These are phyloP conservation scores for Thraustotheca clavata DNA, from an alignment of 352 stramenopile genomes.

Conservation along the genomic window DNA sequence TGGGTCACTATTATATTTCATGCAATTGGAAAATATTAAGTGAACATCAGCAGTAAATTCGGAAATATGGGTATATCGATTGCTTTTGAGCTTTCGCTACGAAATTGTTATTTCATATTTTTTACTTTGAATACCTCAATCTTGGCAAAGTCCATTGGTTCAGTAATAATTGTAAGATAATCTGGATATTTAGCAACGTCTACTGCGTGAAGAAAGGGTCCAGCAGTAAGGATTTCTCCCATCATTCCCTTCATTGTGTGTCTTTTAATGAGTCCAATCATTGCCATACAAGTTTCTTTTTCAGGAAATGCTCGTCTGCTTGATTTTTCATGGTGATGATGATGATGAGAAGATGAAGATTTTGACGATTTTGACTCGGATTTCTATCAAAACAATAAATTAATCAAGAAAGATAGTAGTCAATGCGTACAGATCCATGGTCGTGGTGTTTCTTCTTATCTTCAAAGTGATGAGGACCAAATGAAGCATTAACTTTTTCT, in stretches of 20 bases:
- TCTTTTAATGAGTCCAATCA: conserved; percentile 55
- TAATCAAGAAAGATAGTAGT: background rate
- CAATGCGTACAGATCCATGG: conserved; percentile 21
- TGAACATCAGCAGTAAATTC: conserved; percentile 81
- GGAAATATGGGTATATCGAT: conserved; percentile 63
- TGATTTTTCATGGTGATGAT: conserved; percentile 20
- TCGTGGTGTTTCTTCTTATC: conserved; percentile 26
- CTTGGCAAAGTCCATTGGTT: conserved; percentile 84
- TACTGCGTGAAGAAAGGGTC: conserved; percentile 73
- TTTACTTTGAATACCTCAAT: conserved; percentile 39
- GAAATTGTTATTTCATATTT: background rate
- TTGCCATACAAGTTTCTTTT: conserved; percentile 54
- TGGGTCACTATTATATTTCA: conserved; percentile 86
- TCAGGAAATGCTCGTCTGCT: conserved; percentile 33
- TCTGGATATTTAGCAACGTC: conserved; percentile 82
- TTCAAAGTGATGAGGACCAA: conserved; percentile 28
- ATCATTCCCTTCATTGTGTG: conserved; percentile 80
- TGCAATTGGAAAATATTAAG: conserved; percentile 82
- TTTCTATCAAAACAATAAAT: background rate
- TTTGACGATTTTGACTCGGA: background rate
- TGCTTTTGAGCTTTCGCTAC: conserved; percentile 66
- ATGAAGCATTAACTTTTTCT: conserved; percentile 30
- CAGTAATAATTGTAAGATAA: conserved; percentile 66
- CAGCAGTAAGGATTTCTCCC: conserved; percentile 64
- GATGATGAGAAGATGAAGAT: conserved; percentile 12